Evolutionary conservation across 1,284 basidiomycete genomes (phyloP).

Genomic region (Flammula alnicola): DNA sequence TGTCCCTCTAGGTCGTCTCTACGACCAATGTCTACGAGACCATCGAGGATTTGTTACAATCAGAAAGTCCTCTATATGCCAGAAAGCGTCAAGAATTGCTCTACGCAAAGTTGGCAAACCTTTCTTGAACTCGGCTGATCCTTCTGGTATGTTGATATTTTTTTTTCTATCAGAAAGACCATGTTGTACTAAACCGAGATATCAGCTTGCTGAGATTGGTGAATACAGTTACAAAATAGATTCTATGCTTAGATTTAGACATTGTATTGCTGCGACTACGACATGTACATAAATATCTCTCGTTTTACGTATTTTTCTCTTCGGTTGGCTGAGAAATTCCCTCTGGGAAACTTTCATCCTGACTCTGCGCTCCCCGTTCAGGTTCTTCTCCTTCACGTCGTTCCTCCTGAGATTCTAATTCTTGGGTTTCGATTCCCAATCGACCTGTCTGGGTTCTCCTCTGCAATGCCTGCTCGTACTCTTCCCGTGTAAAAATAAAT

Average conservation of each 20-base stretch:
- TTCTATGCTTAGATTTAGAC: slow-evolving; percentile 21
- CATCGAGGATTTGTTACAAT: slow-evolving; percentile 58
- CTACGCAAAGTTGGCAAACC: slow-evolving; percentile 50
- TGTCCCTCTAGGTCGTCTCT: slow-evolving; percentile 27
- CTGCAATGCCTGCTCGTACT: slow-evolving; percentile 54
- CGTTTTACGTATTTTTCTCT: slow-evolving; percentile 10
- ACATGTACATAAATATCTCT: slow-evolving; percentile 19
- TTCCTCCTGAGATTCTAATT: slow-evolving; percentile 3
- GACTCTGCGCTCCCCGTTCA: neutral
- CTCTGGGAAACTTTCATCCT: neutral
- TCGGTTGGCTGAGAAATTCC: slow-evolving; percentile 4
- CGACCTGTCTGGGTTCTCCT: slow-evolving; percentile 42
- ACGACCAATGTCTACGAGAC: slow-evolving; percentile 48
- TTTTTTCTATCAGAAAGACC: slow-evolving; percentile 7
- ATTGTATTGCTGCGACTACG: slow-evolving; percentile 8
- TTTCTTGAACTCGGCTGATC: slow-evolving; percentile 34
- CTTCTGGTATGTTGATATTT: slow-evolving; percentile 9
- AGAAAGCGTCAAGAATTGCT: slow-evolving; percentile 50
- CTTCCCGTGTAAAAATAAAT: slow-evolving; percentile 58
- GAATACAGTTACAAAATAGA: slow-evolving; percentile 10
- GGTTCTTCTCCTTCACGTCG: neutral
- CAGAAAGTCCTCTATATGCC: slow-evolving; percentile 55
- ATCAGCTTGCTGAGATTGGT: slow-evolving; percentile 8
- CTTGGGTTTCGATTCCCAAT: slow-evolving; percentile 26
- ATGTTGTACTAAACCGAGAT: slow-evolving; percentile 9